Percentiles rank a stretch among this genome's conserved stretches.
Conservation (phyloP, 176 grass and related monocot species). For the Elymus sibiricus region DNA sequence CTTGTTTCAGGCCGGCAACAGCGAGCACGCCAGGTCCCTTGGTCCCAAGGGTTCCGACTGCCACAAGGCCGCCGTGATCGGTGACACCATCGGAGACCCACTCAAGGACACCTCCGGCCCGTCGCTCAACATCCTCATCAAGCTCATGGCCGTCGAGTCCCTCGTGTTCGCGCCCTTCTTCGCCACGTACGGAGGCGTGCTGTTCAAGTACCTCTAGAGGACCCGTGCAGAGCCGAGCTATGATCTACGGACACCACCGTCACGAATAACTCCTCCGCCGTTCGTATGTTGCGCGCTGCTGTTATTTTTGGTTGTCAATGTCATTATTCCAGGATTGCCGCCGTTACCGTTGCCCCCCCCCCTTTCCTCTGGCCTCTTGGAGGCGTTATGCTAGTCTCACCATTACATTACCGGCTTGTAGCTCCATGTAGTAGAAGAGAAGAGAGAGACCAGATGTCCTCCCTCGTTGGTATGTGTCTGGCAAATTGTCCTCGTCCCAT, state of each 20-base stretch:
- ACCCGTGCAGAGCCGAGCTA: not conserved
- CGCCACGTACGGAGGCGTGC: constrained; percentile 66
- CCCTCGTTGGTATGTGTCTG: constrained; percentile 3
- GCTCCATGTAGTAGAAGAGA: constrained; percentile 31
- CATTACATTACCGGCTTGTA: constrained; percentile 21
- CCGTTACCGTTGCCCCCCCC: not conserved
- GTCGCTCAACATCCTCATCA: constrained; percentile 94
- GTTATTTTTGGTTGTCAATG: constrained; percentile 41
- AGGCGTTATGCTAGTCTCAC: constrained; percentile 40
- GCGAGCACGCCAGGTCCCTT: constrained; percentile 58
- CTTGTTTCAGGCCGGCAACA: constrained; percentile 62
- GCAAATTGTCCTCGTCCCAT: constrained; percentile 48
- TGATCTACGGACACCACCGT: constrained; percentile 16
- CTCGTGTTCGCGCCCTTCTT: constrained; percentile 89
- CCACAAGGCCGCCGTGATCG: constrained; percentile 87
- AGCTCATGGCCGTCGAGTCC: constrained; percentile 85
- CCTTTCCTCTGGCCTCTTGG: constrained; percentile 26
- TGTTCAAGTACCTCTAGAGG: constrained; percentile 68
- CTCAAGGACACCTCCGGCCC: constrained; percentile 91
- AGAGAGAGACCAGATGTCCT: constrained; percentile 29
- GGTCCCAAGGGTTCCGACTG: constrained; percentile 87
- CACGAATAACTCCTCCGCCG: constrained; percentile 35
- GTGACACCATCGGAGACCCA: constrained; percentile 89
- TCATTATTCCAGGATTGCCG: constrained; percentile 40
- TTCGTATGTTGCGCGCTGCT: not conserved